A percentile compares a stretch with the other conserved stretches of the same genome.
phyloP scores from a whole-genome alignment of 345 rosid genomes.

The Mallotus nudiflorus region DNA sequence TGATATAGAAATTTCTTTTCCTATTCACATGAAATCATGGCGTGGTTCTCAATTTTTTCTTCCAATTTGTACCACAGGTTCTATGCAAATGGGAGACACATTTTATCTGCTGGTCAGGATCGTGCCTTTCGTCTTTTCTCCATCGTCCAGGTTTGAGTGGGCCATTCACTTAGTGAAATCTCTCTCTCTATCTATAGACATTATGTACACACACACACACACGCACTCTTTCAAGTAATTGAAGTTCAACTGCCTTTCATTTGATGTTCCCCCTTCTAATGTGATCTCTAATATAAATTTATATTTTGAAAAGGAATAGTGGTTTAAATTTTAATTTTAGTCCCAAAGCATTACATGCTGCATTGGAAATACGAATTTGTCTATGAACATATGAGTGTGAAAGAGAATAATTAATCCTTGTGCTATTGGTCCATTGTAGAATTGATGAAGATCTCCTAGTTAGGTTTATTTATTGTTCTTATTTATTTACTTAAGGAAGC shows the following conservation, averaged over 20 bases:
- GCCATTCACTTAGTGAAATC: neutral
- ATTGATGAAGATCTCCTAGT: neutral
- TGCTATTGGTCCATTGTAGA: neutral
- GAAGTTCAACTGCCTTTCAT: neutral
- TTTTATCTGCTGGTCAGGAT: conserved; percentile 97
- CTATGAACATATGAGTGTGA: neutral
- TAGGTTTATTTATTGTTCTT: neutral
- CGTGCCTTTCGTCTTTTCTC: conserved; percentile 97
- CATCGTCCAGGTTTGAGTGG: conserved; percentile 62
- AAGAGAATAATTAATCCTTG: neutral
- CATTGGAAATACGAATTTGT: neutral
- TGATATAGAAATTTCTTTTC: neutral
- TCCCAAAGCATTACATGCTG: neutral
- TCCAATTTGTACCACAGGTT: conserved; percentile 52
- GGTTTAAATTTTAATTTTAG: neutral
- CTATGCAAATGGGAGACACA: conserved; percentile 96
- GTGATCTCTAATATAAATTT: neutral
- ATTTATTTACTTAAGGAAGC: neutral
- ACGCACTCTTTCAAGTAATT: no score
- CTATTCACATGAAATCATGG: neutral
- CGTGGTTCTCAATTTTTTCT: conserved; percentile 15
- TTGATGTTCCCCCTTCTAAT: neutral
- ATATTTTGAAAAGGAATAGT: neutral
- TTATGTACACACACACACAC: no score
- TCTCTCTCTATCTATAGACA: neutral